phyloP scores from a whole-genome alignment of 495 filamentous ascomycete species.

The Durotheca rogersii region DNA sequence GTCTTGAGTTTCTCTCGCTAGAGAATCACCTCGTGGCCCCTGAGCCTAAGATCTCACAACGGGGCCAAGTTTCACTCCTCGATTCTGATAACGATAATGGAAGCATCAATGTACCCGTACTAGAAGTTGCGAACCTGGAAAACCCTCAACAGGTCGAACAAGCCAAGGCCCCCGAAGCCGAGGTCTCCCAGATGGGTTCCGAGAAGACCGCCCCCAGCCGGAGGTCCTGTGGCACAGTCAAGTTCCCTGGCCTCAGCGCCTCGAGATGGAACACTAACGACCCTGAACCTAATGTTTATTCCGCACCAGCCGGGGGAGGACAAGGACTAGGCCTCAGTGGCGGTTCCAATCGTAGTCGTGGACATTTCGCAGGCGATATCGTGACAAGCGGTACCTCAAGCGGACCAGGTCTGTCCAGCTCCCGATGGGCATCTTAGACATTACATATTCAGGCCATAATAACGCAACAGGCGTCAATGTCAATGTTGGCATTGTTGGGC shows the following conservation, averaged over 20 bases:
- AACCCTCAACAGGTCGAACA: too few relatives aligned
- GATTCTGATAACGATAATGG: too few relatives aligned
- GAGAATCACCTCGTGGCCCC: too few relatives aligned
- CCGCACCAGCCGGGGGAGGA: too few relatives aligned
- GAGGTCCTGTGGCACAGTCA: not conserved
- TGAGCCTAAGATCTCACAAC: too few relatives aligned
- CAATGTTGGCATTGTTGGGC: too few relatives aligned
- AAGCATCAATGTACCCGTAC: too few relatives aligned
- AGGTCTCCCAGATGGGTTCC: constrained; percentile 5
- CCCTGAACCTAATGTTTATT: not conserved
- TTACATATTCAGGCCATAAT: not conserved
- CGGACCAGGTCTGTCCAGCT: constrained; percentile 21
- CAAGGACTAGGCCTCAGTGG: too few relatives aligned
- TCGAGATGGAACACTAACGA: constrained; percentile 18
- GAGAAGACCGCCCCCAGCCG: not conserved
- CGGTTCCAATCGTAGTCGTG: not conserved
- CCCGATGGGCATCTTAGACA: constrained; percentile 17
- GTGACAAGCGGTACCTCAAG: constrained; percentile 15
- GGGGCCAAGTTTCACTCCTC: too few relatives aligned
- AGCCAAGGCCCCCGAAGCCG: not conserved
- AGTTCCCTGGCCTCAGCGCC: constrained; percentile 1
- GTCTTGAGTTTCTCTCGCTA: too few relatives aligned
- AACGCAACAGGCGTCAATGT: too few relatives aligned
- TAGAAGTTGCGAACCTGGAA: too few relatives aligned
- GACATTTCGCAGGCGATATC: constrained; percentile 1